Conservation (phyloP, 805 yeast genomes). For the Lachancea fermentati region DNA sequence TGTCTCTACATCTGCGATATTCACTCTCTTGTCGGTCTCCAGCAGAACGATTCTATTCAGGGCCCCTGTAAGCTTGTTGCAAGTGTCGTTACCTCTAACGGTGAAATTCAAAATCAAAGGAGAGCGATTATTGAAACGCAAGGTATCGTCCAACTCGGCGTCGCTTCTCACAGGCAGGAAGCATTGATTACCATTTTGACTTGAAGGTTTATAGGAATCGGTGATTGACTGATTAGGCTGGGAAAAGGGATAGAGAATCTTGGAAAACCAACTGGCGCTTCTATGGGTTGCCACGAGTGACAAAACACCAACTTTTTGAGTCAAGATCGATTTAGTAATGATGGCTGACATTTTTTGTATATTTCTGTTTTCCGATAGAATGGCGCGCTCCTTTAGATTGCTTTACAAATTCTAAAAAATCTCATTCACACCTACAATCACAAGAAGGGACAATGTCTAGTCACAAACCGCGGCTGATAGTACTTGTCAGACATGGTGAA, state of each 20-base stretch:
- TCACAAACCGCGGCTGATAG: conserved; percentile 50
- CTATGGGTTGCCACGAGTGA: conserved; percentile 1
- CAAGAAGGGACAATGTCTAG: neutral
- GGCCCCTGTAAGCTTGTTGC: conserved; percentile 58
- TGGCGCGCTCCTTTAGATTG: neutral
- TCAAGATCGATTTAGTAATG: neutral
- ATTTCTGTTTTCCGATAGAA: neutral
- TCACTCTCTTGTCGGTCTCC: conserved; percentile 47
- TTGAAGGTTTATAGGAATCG: conserved; percentile 10
- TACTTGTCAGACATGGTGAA: conserved; percentile 87
- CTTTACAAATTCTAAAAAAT: neutral
- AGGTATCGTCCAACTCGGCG: conserved; percentile 51
- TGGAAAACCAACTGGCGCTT: conserved; percentile 12
- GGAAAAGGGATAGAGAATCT: conserved; percentile 10
- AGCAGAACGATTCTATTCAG: conserved; percentile 47
- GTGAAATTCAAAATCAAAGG: conserved; percentile 74
- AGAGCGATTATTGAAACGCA: conserved; percentile 42
- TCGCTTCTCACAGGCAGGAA: conserved; percentile 51
- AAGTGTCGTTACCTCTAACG: conserved; percentile 53
- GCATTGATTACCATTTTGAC: conserved; percentile 11
- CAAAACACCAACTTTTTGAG: neutral
- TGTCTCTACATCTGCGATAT: conserved; percentile 65
- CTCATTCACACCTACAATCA: neutral
- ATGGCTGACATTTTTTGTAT: neutral
- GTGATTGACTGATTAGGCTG: conserved; percentile 9